Evolutionary conservation across 2,329 filamentous ascomycete species (phyloP).

Genomic region (Pseudocercospora fuligena): DNA sequence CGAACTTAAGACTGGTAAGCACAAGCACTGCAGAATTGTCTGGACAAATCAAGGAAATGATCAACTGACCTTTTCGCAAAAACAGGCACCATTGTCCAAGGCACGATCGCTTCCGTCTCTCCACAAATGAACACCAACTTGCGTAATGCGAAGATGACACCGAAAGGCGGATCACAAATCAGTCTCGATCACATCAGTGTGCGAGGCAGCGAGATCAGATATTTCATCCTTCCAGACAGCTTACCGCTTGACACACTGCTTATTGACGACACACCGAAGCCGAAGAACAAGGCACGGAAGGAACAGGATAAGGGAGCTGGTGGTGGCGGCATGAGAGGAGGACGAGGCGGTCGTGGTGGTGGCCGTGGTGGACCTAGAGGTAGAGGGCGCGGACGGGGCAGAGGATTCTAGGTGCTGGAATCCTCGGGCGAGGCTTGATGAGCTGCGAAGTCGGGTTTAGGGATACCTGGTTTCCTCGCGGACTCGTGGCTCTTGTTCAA

Average conservation of each 20-base stretch:
- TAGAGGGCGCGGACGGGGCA: slow-evolving; percentile 38
- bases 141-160: slow-evolving; percentile 95
- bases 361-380: slow-evolving; percentile 45
- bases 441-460: not conserved
- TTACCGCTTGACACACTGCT: slow-evolving; percentile 92
- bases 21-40: not conserved
- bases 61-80: not conserved
- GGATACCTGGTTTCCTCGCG: not conserved
- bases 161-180: slow-evolving; percentile 83
- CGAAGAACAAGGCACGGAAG: slow-evolving; percentile 99
- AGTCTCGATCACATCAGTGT: slow-evolving; percentile 95
- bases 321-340: slow-evolving; percentile 51
- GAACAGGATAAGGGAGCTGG: slow-evolving; percentile 61
- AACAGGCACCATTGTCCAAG: slow-evolving; percentile 89
- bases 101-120: slow-evolving; percentile 94
- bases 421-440: not conserved
- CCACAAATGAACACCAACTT: slow-evolving; percentile 99
- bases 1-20: slow-evolving; percentile 94
- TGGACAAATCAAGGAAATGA: not conserved
- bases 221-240: slow-evolving; percentile 94
- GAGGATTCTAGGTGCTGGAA: slow-evolving; percentile 23
- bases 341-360: slow-evolving; percentile 54
- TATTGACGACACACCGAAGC: slow-evolving; percentile 95
- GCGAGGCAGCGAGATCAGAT: slow-evolving; percentile 92
- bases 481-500: not conserved